Evolutionary conservation across 2,329 filamentous ascomycete species (phyloP), one percentile per base, ranked within the genome.

Genomic region (Fusarium sp.): DNA sequence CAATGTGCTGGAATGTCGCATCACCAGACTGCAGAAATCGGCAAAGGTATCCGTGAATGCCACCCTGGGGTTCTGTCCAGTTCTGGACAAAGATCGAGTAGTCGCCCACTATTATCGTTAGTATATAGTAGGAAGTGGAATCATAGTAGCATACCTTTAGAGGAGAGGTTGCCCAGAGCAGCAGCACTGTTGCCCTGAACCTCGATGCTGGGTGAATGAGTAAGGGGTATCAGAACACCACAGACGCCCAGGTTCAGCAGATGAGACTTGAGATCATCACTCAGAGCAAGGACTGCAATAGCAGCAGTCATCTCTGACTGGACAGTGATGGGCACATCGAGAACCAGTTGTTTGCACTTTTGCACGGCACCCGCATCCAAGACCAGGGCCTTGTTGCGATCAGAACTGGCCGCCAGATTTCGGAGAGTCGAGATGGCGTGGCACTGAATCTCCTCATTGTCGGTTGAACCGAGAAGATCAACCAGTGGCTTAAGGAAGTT

Each of bases 261-360:
- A 72, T 96, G 91, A 5, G 91, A 87, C 78, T 99, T 99, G 55
- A 99, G 84, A 63, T 99, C 95, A 70, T 99, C 95, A 69, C 94
- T 97, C 47, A 99, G 80, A 15, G 95, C 95, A 63, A 99, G 83
- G 13, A 99, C 95, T 33, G 95, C 95, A 76, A 99, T 97, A 1
- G 95, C 95, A n/a, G 95, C 95, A 5, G 95, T 99, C 95, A 99
- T 99, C 76, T 99, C 95, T 2, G 93, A 97, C 75, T 99, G 95
- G 3, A 99, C 95, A 35, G 91, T 94, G 44, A 98, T 84, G 0
- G 95, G 93, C 3, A 98, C 95, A 52, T 96, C 89, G 15, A 99
- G 82, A 21, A 99, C 93, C 48, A 99, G 83, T 73, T 98, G 92
- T 78, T 97, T 98, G 87, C 95, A 99, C 76, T 98, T 98, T 74